phyloP scores from a whole-genome alignment of 106 monocot species.

The Acorus calamus region DNA sequence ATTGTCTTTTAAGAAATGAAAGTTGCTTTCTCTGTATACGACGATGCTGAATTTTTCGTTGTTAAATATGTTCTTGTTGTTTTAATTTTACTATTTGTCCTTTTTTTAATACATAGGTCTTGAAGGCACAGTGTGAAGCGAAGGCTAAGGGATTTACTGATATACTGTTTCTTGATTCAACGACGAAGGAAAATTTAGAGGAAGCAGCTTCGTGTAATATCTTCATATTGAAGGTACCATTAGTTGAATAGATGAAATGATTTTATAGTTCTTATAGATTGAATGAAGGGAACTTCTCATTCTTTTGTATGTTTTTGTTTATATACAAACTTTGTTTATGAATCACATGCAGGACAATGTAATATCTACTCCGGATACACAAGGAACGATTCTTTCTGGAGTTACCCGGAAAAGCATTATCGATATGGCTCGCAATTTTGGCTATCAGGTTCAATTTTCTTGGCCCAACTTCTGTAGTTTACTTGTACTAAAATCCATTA shows the following conservation, averaged over 20 bases:
- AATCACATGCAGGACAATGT: conserved; percentile 6
- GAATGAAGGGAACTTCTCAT: too few relatives aligned
- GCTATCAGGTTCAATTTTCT: conserved; percentile 12
- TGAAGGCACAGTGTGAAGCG: conserved; percentile 28
- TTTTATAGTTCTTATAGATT: too few relatives aligned
- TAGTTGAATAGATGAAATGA: too few relatives aligned
- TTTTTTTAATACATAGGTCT: conserved; percentile 5
- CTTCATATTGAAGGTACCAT: conserved; percentile 67
- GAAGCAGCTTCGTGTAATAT: conserved; percentile 87
- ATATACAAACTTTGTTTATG: neutral
- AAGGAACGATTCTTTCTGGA: conserved; percentile 22
- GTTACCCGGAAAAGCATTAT: conserved; percentile 26
- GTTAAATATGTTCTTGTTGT: too few relatives aligned
- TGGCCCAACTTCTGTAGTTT: too few relatives aligned
- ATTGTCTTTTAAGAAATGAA: neutral
- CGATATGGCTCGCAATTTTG: conserved; percentile 6
- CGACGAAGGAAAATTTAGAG: conserved; percentile 31
- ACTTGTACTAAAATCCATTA: too few relatives aligned
- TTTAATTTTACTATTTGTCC: neutral
- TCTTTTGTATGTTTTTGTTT: neutral
- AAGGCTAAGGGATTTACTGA: conserved; percentile 11
- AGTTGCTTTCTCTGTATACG: neutral
- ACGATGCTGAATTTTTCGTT: neutral
- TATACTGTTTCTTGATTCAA: neutral
- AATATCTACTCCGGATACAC: conserved; percentile 16